These are phyloP conservation scores for Syncephalastrum racemosum DNA, from an alignment of 371 early-diverging fungal species.

Conservation along the genomic window DNA sequence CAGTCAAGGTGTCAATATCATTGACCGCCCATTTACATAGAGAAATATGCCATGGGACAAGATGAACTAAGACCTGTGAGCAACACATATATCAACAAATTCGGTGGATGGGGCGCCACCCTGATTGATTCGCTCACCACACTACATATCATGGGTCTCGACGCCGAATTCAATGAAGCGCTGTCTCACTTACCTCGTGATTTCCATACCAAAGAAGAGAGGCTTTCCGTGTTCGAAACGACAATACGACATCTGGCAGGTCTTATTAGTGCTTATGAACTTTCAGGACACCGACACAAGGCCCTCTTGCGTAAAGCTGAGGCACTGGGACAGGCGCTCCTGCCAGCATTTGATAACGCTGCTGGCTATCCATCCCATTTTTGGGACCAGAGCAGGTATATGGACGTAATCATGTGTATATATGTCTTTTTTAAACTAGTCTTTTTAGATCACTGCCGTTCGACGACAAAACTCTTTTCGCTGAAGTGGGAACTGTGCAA, in stretches of 20 bases:
- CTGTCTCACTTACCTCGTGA: conserved; percentile 29
- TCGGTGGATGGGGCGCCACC: conserved; percentile 75
- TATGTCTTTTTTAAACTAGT: conserved; percentile 12
- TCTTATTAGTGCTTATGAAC: conserved; percentile 75
- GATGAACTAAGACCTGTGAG: conserved; percentile 52
- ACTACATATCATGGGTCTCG: conserved; percentile 70
- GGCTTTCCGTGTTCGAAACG: conserved; percentile 79
- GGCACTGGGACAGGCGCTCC: conserved; percentile 46
- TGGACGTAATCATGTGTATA: conserved; percentile 3
- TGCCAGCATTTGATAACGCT: conserved; percentile 59
- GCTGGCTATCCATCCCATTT: conserved; percentile 54
- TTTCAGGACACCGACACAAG: conserved; percentile 39
- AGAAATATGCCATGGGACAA: conserved; percentile 40
- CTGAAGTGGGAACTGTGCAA: conserved; percentile 86
- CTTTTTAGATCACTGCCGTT: neutral
- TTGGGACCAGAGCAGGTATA: conserved; percentile 33
- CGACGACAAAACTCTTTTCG: conserved; percentile 39
- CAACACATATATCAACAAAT: conserved; percentile 50
- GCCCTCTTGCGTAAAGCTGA: conserved; percentile 44
- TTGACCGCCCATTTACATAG: neutral
- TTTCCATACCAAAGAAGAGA: conserved; percentile 34
- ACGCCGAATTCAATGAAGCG: conserved; percentile 63
- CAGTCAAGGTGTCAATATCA: neutral
- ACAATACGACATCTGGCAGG: conserved; percentile 88
- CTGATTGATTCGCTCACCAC: conserved; percentile 85